Evolutionary conservation across 1,139 yeast species (phyloP).

Genomic region (Diutina mesorugosa): DNA sequence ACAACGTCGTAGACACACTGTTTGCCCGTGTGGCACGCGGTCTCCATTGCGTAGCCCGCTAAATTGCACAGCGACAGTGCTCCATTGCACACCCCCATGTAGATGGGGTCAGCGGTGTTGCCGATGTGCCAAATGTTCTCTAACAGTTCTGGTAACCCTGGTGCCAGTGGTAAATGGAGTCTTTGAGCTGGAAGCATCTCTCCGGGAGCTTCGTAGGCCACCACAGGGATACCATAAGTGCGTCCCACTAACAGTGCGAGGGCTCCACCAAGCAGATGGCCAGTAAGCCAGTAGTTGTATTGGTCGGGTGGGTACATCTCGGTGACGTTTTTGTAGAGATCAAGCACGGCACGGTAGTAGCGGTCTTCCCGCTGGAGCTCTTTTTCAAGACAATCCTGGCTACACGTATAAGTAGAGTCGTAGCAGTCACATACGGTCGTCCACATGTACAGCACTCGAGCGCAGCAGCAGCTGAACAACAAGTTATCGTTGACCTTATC

Average conservation of each 20-base stretch:
- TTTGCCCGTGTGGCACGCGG: slow-evolving; percentile 87
- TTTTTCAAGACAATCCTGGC: slow-evolving; percentile 72
- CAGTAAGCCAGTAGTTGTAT: slow-evolving; percentile 74
- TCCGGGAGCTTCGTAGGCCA: slow-evolving; percentile 90
- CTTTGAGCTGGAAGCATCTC: slow-evolving; percentile 75
- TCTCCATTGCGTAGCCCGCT: slow-evolving; percentile 96
- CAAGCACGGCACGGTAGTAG: slow-evolving; percentile 72
- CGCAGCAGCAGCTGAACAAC: slow-evolving; percentile 92
- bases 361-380: slow-evolving; percentile 66
- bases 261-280: slow-evolving; percentile 94
- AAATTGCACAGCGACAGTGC: slow-evolving; percentile 82
- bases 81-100: slow-evolving; percentile 95
- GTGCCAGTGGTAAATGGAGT: slow-evolving; percentile 85
- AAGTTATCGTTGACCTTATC: slow-evolving; percentile 85
- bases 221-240: slow-evolving; percentile 82
- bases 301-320: slow-evolving; percentile 51
- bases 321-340: slow-evolving; percentile 65
- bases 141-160: slow-evolving; percentile 67
- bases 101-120: slow-evolving; percentile 94
- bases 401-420: slow-evolving; percentile 74
- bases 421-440: slow-evolving; percentile 93
- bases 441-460: slow-evolving; percentile 86
- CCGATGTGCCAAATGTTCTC: slow-evolving; percentile 95
- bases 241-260: slow-evolving; percentile 72
- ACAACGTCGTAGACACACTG: slow-evolving; percentile 87